Percentiles rank a stretch among this genome's conserved stretches.
These are phyloP conservation scores for Pichia insulana DNA, from an alignment of 805 yeast species.

Conservation along the genomic window DNA sequence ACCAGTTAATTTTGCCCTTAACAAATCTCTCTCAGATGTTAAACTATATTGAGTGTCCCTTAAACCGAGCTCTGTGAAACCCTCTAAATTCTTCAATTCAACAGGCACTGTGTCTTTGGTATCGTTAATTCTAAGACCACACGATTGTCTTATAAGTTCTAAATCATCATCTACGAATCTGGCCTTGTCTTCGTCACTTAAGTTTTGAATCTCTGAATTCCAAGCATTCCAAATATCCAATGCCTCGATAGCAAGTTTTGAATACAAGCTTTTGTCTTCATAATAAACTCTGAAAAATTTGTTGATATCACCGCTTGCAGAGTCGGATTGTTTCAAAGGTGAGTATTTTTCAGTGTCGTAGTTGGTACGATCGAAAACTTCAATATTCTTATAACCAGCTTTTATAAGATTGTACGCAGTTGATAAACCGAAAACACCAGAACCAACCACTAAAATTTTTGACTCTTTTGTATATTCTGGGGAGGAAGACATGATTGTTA, in stretches of 20 bases:
- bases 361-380: conserved; percentile 13
- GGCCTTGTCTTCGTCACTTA: conserved; percentile 12
- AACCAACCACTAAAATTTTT: conserved; percentile 32
- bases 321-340: conserved; percentile 14
- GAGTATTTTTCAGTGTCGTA: conserved; percentile 10
- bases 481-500: background rate
- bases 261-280: conserved; percentile 12
- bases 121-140: conserved; percentile 12
- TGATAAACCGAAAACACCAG: conserved; percentile 44
- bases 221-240: conserved; percentile 13
- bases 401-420: conserved; percentile 23
- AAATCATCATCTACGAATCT: conserved; percentile 14
- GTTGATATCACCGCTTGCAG: conserved; percentile 18
- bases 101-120: conserved; percentile 1
- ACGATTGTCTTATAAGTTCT: conserved; percentile 8
- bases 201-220: conserved; percentile 12
- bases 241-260: conserved; percentile 14
- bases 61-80: conserved; percentile 13
- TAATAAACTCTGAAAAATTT: conserved; percentile 16
- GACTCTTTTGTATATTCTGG: conserved; percentile 6
- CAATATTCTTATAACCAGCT: conserved; percentile 14
- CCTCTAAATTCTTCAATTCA: conserved; percentile 11
- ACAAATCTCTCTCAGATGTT: conserved; percentile 4
- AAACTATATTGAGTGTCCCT: conserved; percentile 16
- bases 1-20: conserved; percentile 15